A percentile compares a stretch with the other conserved stretches of the same genome.
These are phyloP conservation scores for Candida hungchunana DNA, from an alignment of 805 yeast genomes.

Conservation along the genomic window DNA sequence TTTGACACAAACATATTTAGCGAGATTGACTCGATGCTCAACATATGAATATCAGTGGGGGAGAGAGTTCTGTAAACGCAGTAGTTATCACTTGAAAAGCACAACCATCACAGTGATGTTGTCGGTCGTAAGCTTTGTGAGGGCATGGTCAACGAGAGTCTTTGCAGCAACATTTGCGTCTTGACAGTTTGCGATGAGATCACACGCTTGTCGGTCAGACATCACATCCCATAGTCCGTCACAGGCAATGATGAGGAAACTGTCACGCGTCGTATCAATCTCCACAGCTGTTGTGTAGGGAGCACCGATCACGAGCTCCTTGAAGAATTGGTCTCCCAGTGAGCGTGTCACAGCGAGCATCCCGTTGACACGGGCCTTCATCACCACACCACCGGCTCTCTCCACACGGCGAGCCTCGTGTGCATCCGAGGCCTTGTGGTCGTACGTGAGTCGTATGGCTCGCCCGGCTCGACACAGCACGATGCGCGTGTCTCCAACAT, in stretches of 20 bases:
- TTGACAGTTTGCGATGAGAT: constrained; percentile 48
- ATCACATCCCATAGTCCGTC: constrained; percentile 98
- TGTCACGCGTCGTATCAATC: constrained; percentile 53
- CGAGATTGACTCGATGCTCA: constrained; percentile 26
- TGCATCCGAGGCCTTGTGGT: constrained; percentile 85
- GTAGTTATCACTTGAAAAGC: constrained; percentile 20
- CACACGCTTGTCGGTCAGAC: constrained; percentile 79
- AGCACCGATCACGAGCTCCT: constrained; percentile 79
- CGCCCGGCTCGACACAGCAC: constrained; percentile 71
- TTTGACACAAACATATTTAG: constrained; percentile 22
- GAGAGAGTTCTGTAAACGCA: too few species aligned
- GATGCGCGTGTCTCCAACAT: constrained; percentile 90
- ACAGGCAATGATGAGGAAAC: constrained; percentile 85
- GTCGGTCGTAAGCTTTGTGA: constrained; percentile 78
- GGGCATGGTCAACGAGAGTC: constrained; percentile 64
- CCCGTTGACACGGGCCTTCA: constrained; percentile 92
- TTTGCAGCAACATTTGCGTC: constrained; percentile 68
- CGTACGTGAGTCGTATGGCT: constrained; percentile 81
- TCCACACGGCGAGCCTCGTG: constrained; percentile 74
- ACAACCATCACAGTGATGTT: constrained; percentile 93
- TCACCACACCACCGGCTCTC: constrained; percentile 77
- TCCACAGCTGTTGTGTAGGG: constrained; percentile 92
- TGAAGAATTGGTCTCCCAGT: constrained; percentile 90
- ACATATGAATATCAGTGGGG: constrained; percentile 12
- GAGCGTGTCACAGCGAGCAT: constrained; percentile 93